Percentiles rank a stretch among this genome's conserved stretches.
These are phyloP conservation scores for Entelexis sorbosivorans DNA, from an alignment of 1,139 yeast genomes.

Conservation along the genomic window DNA sequence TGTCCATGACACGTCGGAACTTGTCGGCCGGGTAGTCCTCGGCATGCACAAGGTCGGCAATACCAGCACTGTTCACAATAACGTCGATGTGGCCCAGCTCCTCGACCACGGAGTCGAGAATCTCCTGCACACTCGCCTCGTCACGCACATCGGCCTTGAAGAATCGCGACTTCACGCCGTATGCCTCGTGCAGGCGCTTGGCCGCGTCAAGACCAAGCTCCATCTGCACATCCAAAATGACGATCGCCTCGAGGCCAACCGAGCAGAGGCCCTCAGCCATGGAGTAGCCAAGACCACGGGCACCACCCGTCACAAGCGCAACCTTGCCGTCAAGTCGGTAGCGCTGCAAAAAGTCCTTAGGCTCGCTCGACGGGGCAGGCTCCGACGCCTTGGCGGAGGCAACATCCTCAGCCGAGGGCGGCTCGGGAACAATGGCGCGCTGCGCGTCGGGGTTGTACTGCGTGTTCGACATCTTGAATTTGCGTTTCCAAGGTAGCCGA, in stretches of 20 bases:
- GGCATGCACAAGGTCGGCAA: constrained; percentile 70
- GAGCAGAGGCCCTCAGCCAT: constrained; percentile 58
- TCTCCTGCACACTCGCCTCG: constrained; percentile 42
- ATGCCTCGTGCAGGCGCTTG: constrained; percentile 41
- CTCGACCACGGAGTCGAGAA: constrained; percentile 42
- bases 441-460: constrained; percentile 18
- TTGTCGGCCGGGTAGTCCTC: constrained; percentile 68
- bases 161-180: constrained; percentile 52
- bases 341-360: constrained; percentile 33
- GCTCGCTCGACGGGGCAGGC: constrained; percentile 30
- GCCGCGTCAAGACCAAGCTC: constrained; percentile 44
- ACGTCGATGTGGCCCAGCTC: constrained; percentile 55
- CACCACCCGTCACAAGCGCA: constrained; percentile 59
- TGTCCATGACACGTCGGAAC: constrained; percentile 64
- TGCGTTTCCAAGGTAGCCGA: background rate
- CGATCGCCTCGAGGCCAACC: constrained; percentile 60
- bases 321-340: constrained; percentile 59
- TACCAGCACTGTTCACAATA: constrained; percentile 66
- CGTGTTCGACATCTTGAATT: background rate
- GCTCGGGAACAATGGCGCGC: constrained; percentile 33
- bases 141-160: constrained; percentile 56
- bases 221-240: constrained; percentile 36
- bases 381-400: constrained; percentile 31
- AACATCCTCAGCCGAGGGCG: constrained; percentile 33
- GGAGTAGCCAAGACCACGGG: constrained; percentile 56